phyloP scores from a whole-genome alignment of 1,139 yeast species.

The Zygosaccharomyces sapae region DNA sequence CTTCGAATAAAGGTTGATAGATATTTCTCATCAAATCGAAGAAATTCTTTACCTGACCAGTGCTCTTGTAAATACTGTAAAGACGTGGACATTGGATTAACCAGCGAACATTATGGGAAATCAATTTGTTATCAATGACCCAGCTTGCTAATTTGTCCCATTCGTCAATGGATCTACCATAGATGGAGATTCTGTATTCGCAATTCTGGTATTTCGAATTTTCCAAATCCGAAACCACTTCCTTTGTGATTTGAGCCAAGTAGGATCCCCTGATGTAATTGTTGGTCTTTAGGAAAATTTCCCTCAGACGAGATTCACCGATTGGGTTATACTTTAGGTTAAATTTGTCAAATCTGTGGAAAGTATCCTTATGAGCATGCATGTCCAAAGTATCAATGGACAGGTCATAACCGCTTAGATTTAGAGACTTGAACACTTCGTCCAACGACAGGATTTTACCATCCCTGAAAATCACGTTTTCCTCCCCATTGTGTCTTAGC shows the following conservation, averaged over 20 bases:
- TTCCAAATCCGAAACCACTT: slow-evolving; percentile 90
- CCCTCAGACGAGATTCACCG: slow-evolving; percentile 95
- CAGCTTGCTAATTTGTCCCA: slow-evolving; percentile 96
- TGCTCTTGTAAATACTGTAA: slow-evolving; percentile 80
- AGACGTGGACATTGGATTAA: slow-evolving; percentile 90
- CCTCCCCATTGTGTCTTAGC: slow-evolving; percentile 73
- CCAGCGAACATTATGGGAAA: slow-evolving; percentile 96
- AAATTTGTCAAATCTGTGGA: slow-evolving; percentile 96
- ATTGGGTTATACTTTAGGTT: slow-evolving; percentile 96
- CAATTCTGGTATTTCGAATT: slow-evolving; percentile 95
- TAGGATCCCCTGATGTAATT: slow-evolving; percentile 85
- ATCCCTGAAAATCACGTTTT: slow-evolving; percentile 90
- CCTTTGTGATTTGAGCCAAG: slow-evolving; percentile 88
- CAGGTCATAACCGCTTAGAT: slow-evolving; percentile 87
- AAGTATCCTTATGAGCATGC: slow-evolving; percentile 98
- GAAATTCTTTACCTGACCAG: slow-evolving; percentile 65
- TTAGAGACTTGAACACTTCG: slow-evolving; percentile 85
- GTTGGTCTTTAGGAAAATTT: slow-evolving; percentile 91
- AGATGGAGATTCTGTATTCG: slow-evolving; percentile 89
- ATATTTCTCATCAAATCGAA: slow-evolving; percentile 73
- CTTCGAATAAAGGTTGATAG: slow-evolving; percentile 90
- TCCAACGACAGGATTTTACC: slow-evolving; percentile 80
- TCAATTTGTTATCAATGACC: slow-evolving; percentile 88
- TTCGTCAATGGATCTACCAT: slow-evolving; percentile 83
- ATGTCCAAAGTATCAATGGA: slow-evolving; percentile 95